These are phyloP conservation scores for Saccharomycopsis guyanensis DNA, from an alignment of 805 yeast genomes.

Conservation along the genomic window DNA sequence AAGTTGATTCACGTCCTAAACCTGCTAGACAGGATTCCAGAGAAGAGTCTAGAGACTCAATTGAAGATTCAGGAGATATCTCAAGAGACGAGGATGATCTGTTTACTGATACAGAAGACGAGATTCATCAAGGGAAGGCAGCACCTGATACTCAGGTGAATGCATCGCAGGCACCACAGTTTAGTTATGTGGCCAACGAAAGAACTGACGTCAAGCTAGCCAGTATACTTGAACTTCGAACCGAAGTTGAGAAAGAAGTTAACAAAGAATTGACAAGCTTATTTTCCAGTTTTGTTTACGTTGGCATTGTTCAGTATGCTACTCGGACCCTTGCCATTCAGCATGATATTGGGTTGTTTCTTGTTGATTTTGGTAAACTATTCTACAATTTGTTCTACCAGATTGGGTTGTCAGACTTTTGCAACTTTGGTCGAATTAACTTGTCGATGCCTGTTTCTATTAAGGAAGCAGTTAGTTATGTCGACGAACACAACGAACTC, in stretches of 20 bases:
- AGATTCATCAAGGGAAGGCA: slow-evolving; percentile 1
- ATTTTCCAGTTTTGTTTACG: slow-evolving; percentile 61
- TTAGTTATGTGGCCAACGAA: slow-evolving; percentile 23
- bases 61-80: slow-evolving; percentile 3
- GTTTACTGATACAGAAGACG: slow-evolving; percentile 2
- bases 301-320: slow-evolving; percentile 73
- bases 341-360: slow-evolving; percentile 64
- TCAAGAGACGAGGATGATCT: slow-evolving; percentile 5
- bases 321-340: slow-evolving; percentile 78
- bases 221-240: slow-evolving; percentile 51
- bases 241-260: slow-evolving; percentile 37
- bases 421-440: slow-evolving; percentile 63
- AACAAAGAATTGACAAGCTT: slow-evolving; percentile 55
- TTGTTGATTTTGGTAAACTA: slow-evolving; percentile 74
- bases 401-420: slow-evolving; percentile 65
- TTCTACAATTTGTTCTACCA: slow-evolving; percentile 73
- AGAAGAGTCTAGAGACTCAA: background rate
- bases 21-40: background rate
- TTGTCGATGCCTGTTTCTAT: slow-evolving; percentile 33
- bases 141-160: slow-evolving; percentile 13
- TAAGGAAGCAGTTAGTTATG: slow-evolving; percentile 32
- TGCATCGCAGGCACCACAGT: background rate
- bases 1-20: background rate
- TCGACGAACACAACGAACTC: slow-evolving; percentile 19
- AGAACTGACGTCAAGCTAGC: slow-evolving; percentile 41